Conservation (phyloP, 2,329 filamentous ascomycete genomes). For the Nothophaeocryptopus gaeumannii region DNA sequence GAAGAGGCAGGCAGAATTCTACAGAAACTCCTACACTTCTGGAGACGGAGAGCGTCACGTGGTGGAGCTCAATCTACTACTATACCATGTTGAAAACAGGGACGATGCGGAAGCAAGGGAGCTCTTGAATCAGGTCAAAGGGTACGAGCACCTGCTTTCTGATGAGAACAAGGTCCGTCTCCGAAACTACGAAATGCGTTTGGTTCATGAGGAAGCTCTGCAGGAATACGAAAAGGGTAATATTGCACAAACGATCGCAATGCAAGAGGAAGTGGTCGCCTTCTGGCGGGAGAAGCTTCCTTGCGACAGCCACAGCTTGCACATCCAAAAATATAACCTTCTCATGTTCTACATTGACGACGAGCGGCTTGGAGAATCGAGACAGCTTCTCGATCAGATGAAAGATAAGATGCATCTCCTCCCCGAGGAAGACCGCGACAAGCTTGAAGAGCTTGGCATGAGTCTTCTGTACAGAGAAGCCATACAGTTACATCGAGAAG, state of each 20-base stretch:
- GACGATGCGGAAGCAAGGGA: too few species aligned
- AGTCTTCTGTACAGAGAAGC: too few species aligned
- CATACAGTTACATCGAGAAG: too few species aligned
- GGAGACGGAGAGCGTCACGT: too few species aligned
- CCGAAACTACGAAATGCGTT: neutral
- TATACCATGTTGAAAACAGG: too few species aligned
- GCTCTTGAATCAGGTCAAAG: neutral
- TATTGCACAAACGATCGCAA: neutral
- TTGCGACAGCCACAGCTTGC: neutral
- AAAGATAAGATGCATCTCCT: neutral
- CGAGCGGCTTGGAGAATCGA: neutral
- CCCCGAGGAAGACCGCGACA: neutral
- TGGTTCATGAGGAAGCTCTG: neutral
- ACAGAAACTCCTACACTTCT: too few species aligned
- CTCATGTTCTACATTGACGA: neutral
- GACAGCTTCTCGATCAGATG: neutral
- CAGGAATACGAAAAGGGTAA: neutral
- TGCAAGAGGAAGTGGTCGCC: conserved; percentile 1
- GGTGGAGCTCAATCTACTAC: too few species aligned
- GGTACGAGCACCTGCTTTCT: too few species aligned
- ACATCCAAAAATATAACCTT: neutral
- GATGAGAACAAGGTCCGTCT: neutral
- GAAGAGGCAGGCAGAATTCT: too few species aligned
- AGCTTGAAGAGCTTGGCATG: neutral
- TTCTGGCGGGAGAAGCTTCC: neutral